Conservation (phyloP, 306 rosid genomes). For the Styphnolobium japonicum region DNA sequence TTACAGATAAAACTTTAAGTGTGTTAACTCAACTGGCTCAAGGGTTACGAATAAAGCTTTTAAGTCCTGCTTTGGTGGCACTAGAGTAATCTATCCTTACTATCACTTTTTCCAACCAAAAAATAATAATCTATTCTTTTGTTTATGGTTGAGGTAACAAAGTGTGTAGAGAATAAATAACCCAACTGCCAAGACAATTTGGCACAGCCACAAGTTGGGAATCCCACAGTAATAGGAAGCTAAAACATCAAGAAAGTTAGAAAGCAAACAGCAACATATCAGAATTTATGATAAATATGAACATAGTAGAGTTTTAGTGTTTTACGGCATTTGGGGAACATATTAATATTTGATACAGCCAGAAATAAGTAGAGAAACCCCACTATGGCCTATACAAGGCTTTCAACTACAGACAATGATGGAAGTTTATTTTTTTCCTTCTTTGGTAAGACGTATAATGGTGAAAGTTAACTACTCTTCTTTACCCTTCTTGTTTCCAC, state of each 20-base stretch:
- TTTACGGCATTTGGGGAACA: neutral
- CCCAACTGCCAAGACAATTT: neutral
- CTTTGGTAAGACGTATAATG: neutral
- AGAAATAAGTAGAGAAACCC: neutral
- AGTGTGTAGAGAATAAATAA: too few relatives aligned
- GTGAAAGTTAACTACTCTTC: slow-evolving; percentile 37
- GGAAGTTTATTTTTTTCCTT: neutral
- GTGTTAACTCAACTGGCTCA: too few relatives aligned
- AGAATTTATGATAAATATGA: neutral
- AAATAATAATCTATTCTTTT: too few relatives aligned
- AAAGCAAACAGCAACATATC: neutral
- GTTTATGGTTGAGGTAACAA: too few relatives aligned
- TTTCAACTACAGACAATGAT: slow-evolving; percentile 5
- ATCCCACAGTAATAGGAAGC: neutral
- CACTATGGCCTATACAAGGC: neutral
- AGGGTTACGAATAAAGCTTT: too few relatives aligned
- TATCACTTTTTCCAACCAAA: too few relatives aligned
- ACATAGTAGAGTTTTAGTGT: neutral
- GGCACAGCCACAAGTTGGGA: neutral
- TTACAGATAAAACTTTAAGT: too few relatives aligned
- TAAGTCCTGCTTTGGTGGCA: too few relatives aligned
- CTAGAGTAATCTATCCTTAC: too few relatives aligned
- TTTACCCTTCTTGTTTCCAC: slow-evolving; percentile 50
- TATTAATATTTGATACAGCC: neutral
- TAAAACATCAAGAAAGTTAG: neutral